These are phyloP conservation scores for Macrophomina phaseolina DNA, from an alignment of 2,329 filamentous ascomycete species.

Conservation along the genomic window DNA sequence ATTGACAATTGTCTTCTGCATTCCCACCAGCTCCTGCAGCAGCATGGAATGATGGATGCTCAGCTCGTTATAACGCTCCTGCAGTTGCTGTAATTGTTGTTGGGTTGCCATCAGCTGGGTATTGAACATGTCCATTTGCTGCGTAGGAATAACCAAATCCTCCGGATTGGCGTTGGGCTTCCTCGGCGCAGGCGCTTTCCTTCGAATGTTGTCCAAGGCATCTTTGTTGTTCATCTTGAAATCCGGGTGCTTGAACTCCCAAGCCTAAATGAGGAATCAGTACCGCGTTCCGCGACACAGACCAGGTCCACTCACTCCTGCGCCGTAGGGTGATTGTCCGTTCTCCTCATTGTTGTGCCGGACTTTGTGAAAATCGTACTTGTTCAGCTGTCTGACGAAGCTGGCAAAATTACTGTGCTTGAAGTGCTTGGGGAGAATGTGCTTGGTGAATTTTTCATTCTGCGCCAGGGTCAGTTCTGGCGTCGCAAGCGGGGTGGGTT, in stretches of 20 bases:
- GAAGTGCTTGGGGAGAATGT: constrained; percentile 96
- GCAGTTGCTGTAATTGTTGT: constrained; percentile 86
- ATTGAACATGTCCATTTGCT: constrained; percentile 88
- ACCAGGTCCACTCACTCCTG: constrained; percentile 64
- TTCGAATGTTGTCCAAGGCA: constrained; percentile 91
- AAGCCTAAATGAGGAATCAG: constrained; percentile 61
- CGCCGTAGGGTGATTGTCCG: constrained; percentile 79
- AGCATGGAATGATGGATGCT: constrained; percentile 69
- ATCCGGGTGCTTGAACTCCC: constrained; percentile 97
- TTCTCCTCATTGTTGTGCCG: constrained; percentile 87
- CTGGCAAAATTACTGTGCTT: constrained; percentile 99
- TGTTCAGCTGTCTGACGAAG: constrained; percentile 94
- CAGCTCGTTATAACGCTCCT: constrained; percentile 83
- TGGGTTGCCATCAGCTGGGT: constrained; percentile 88
- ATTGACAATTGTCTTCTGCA: constrained; percentile 74
- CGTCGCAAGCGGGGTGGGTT: neutral
- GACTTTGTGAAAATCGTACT: constrained; percentile 99
- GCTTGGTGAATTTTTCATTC: constrained; percentile 98
- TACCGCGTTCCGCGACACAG: neutral
- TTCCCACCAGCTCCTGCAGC: constrained; percentile 66
- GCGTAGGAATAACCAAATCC: constrained; percentile 78
- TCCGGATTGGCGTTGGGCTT: constrained; percentile 66
- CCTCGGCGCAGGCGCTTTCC: constrained; percentile 90
- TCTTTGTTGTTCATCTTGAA: constrained; percentile 97
- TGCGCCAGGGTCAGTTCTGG: constrained; percentile 46